Percentiles rank a stretch among this genome's conserved stretches.
These are phyloP conservation scores for Paulownia fortunei DNA, from an alignment of 257 asterid species.

Conservation along the genomic window DNA sequence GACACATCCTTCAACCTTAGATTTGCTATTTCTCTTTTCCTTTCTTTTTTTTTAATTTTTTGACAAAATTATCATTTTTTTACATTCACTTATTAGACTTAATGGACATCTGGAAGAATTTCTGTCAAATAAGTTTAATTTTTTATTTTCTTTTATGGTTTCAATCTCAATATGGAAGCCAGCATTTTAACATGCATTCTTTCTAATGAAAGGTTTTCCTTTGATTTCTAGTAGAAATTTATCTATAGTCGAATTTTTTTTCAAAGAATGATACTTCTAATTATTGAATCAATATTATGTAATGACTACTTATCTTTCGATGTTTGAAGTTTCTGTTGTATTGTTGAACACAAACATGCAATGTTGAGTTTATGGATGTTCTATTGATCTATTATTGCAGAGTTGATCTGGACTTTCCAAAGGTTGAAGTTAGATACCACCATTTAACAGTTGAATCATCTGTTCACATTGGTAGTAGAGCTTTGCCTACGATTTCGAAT, in stretches of 20 bases:
- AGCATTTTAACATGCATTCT: background rate
- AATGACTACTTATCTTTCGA: background rate
- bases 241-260: background rate
- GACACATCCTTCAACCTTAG: background rate
- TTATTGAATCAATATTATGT: background rate
- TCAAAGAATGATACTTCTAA: background rate
- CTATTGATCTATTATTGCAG: conserved; percentile 53
- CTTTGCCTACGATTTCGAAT: conserved; percentile 93
- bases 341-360: background rate
- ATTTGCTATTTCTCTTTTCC: background rate
- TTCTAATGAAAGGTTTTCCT: background rate
- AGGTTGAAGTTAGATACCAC: conserved; percentile 87
- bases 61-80: background rate
- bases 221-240: conserved; percentile 1
- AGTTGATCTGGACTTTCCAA: conserved; percentile 89
- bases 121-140: background rate
- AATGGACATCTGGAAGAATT: background rate
- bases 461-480: conserved; percentile 87
- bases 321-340: background rate
- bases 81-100: background rate
- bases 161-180: background rate
- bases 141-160: background rate
- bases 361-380: conserved; percentile 12
- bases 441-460: conserved; percentile 74
- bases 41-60: background rate